A percentile compares a stretch with the other conserved stretches of the same genome.
These are phyloP conservation scores for Fusarium annulatum DNA, from an alignment of 2,329 filamentous ascomycete genomes.

Conservation along the genomic window DNA sequence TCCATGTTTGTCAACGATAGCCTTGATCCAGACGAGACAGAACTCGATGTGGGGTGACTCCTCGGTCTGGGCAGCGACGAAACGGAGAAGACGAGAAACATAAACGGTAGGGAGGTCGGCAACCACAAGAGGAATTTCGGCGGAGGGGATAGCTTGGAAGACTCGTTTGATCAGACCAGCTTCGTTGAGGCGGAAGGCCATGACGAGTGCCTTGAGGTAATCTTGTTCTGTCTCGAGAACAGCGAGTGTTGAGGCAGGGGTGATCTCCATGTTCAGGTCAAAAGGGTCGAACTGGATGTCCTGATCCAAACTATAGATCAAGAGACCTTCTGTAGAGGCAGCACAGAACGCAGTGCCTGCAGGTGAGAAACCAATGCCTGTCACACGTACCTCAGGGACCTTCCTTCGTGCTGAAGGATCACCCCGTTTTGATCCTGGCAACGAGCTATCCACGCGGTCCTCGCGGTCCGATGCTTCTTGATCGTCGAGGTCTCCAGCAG, in stretches of 20 bases:
- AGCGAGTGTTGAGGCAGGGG: constrained; percentile 82
- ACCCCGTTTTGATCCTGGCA: constrained; percentile 87
- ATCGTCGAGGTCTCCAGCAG: constrained; percentile 85
- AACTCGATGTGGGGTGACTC: constrained; percentile 95
- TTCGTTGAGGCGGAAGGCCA: constrained; percentile 97
- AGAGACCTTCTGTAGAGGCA: constrained; percentile 90
- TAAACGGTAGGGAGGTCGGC: constrained; percentile 86
- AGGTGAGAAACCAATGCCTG: constrained; percentile 86
- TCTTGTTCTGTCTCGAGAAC: constrained; percentile 76
- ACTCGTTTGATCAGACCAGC: constrained; percentile 82
- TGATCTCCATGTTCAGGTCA: constrained; percentile 94
- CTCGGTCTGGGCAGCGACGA: constrained; percentile 88
- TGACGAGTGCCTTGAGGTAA: constrained; percentile 91
- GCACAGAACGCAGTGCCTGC: constrained; percentile 93
- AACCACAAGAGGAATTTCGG: constrained; percentile 81
- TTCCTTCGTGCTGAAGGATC: constrained; percentile 84
- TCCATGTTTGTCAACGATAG: constrained; percentile 83
- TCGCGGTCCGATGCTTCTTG: constrained; percentile 90
- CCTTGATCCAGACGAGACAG: constrained; percentile 91
- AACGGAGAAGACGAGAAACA: constrained; percentile 83
- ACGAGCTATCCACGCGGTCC: constrained; percentile 78
- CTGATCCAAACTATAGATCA: constrained; percentile 92
- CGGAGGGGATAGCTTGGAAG: constrained; percentile 83
- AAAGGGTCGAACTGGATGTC: constrained; percentile 92
- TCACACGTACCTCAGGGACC: constrained; percentile 85